Conservation (phyloP, 208 protist species). For the Leishmania lainsoni region DNA sequence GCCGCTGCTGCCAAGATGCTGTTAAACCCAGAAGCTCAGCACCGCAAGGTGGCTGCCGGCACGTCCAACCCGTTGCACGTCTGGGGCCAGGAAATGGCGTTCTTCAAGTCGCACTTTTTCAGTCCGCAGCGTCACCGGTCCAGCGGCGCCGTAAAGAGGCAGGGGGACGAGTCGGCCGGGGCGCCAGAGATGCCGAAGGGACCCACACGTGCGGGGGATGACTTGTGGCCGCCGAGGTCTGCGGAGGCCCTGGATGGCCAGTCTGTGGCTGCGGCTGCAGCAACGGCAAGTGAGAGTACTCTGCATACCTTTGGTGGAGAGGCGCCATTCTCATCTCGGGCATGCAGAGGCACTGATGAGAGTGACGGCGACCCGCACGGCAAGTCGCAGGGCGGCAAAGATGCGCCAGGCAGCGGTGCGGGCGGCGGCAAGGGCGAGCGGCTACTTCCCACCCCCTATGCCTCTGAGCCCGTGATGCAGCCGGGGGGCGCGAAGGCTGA, state of each 20-base stretch:
- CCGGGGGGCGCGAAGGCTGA: not conserved
- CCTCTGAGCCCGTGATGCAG: not conserved
- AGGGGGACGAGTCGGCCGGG: not conserved
- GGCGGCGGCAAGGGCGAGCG: constrained; percentile 7
- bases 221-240: constrained; percentile 7
- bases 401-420: not conserved
- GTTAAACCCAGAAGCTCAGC: constrained; percentile 12
- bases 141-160: not conserved
- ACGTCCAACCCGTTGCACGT: constrained; percentile 37
- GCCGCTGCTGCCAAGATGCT: constrained; percentile 4
- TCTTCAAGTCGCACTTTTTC: constrained; percentile 33
- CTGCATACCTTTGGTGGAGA: constrained; percentile 1
- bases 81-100: constrained; percentile 38
- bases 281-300: not conserved
- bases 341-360: not conserved
- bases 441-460: not conserved
- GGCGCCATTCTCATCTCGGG: not conserved
- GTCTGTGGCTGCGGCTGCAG: not conserved
- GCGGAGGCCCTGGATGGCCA: not conserved
- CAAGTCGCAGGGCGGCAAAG: not conserved
- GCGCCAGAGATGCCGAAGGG: constrained; percentile 9
- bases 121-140: not conserved
- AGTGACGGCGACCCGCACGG: not conserved
- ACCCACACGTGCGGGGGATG: not conserved
- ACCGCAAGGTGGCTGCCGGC: constrained; percentile 21